A percentile compares a stretch with the other conserved stretches of the same genome.
These are phyloP conservation scores for Dactylorhiza incarnata DNA, from an alignment of 106 monocot genomes.

Conservation along the genomic window DNA sequence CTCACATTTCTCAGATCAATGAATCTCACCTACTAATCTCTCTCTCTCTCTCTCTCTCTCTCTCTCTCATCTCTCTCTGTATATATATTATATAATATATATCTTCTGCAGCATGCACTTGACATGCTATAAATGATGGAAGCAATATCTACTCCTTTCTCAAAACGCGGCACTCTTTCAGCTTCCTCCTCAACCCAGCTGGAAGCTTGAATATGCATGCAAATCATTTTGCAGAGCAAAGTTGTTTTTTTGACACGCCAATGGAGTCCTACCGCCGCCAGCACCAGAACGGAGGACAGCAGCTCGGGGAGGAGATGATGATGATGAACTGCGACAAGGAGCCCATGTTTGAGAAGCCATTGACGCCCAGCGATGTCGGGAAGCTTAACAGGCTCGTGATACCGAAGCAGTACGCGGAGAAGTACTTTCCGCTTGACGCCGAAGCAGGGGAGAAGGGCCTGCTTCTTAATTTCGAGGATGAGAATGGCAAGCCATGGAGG, in stretches of 20 bases:
- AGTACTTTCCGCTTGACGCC: constrained; percentile 53
- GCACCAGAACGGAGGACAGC: background rate
- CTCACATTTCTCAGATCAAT: background rate
- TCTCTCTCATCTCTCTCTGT: too few relatives aligned
- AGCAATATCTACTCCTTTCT: background rate
- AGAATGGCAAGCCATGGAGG: constrained; percentile 42
- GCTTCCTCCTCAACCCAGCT: too few relatives aligned
- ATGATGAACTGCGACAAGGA: constrained; percentile 9
- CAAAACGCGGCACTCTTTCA: too few relatives aligned
- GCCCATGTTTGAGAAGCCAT: constrained; percentile 55
- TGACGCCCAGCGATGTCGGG: constrained; percentile 75
- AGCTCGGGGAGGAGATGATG: background rate
- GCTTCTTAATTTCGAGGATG: constrained; percentile 61
- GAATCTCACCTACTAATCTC: constrained; percentile 7
- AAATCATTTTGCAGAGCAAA: background rate
- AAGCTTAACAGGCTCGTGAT: constrained; percentile 77
- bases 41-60: background rate
- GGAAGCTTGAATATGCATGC: background rate
- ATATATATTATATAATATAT: background rate
- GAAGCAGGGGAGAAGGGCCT: constrained; percentile 56
- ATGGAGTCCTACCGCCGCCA: background rate
- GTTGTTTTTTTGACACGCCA: background rate
- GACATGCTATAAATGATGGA: background rate
- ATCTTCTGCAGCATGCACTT: background rate
- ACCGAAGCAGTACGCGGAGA: constrained; percentile 71